Percentiles rank a stretch among this genome's conserved stretches.
phyloP scores from a whole-genome alignment of 345 rosid genomes.

The Alliaria petiolata region DNA sequence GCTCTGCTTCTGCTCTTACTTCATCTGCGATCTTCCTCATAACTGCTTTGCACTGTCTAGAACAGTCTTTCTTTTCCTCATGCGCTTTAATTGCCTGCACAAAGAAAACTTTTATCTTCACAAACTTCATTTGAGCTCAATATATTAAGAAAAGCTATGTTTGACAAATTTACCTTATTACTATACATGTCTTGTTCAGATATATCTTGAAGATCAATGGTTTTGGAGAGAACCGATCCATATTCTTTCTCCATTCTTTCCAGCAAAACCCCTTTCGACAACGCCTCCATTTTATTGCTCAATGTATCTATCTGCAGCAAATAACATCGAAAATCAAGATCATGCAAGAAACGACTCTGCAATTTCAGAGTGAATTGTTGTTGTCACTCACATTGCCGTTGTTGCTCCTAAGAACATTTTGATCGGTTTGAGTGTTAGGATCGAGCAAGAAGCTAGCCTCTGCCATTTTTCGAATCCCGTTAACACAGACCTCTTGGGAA shows the following conservation, averaged over 20 bases:
- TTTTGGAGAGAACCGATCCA: constrained; percentile 44
- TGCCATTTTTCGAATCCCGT: constrained; percentile 67
- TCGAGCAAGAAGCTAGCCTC: constrained; percentile 63
- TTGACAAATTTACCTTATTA: constrained; percentile 36
- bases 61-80: constrained; percentile 39
- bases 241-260: constrained; percentile 59
- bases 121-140: constrained; percentile 8
- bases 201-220: constrained; percentile 33
- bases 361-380: not conserved
- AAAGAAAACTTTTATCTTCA: not conserved
- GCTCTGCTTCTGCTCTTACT: constrained; percentile 89
- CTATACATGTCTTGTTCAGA: constrained; percentile 36
- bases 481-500: constrained; percentile 39
- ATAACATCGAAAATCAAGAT: constrained; percentile 6
- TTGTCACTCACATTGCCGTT: constrained; percentile 38
- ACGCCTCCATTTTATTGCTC: constrained; percentile 70
- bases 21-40: constrained; percentile 67
- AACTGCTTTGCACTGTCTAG: constrained; percentile 73
- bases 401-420: constrained; percentile 22
- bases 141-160: not conserved
- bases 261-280: constrained; percentile 53
- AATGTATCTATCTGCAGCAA: constrained; percentile 64
- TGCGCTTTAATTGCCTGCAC: constrained; percentile 37
- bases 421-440: constrained; percentile 25
- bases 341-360: not conserved